Base-by-base conservation (phyloP, 73 alveolate genomes). In the Blepharisma stoltei region DNA sequence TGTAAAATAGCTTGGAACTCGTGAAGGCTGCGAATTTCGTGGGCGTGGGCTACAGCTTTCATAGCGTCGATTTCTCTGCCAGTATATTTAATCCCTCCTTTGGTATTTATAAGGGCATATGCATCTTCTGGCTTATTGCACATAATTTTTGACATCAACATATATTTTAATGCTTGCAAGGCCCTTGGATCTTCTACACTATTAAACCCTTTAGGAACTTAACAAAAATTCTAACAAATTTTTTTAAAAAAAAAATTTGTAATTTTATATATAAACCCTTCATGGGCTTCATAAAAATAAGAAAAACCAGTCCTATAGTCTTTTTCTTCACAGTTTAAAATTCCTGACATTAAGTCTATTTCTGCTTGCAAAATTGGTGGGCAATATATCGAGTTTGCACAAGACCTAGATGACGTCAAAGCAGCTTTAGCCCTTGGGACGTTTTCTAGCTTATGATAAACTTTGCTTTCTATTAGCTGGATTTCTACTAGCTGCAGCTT, bases 261-360 rank as follows among this genome's bases (percentile, higher is more conserved):
- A n/a, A n/a, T n/a, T n/a, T n/a, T n/a, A n/a, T 90, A 86, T 66
- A 86, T 78, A 67, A 67, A 90, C 18, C 90, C 97, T 67, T 92
- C 97, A 77, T 88, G 89, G 49, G 90, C 83, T 70, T 92, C 97
- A 83, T 82, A 92, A 85, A 92, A 92, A 69, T 92, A 92, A 27
- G 97, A 92, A 82, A 84, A 92, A 27, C 95, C 94, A 49, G 93
- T 89, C 54, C 81, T 86, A 76, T 85, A 92, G 78, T 92, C 97
- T 70, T 82, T 85, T 79, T 92, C 97, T 76, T 92, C 93, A 7
- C 94, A 88, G n/a, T 91, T 88, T 37, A 92, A 83, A 18, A 92
- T 80, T 14, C 97, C 97, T 0, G 92, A 86, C 73, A 80, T 88
- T 78, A 89, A 55, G 83, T 92, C 97, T 9, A 92, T 88, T 75